phyloP scores from a whole-genome alignment of 2,329 filamentous ascomycete species.

The Curvularia sp. region DNA sequence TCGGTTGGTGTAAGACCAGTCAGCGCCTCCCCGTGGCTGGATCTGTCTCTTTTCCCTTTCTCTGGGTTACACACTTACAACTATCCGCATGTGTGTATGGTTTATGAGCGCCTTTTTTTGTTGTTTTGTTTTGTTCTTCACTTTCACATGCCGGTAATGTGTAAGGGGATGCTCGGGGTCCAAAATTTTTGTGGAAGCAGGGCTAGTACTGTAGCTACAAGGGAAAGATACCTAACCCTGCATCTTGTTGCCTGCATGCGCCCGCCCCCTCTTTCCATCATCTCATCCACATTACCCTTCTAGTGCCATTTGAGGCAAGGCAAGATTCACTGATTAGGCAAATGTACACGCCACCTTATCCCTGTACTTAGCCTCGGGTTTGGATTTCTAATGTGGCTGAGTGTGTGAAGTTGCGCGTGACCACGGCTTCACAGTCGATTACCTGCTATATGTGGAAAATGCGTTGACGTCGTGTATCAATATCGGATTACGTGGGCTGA shows the following conservation, averaged over 20 bases:
- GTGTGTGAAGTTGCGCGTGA: neutral
- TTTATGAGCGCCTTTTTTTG: no score
- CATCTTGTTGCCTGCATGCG: neutral
- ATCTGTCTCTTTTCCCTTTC: neutral
- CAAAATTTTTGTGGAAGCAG: no score
- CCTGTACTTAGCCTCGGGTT: neutral
- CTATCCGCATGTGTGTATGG: neutral
- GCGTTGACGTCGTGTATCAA: neutral
- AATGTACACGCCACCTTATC: neutral
- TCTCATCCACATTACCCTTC: neutral
- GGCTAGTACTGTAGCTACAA: no score
- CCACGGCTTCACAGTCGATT: neutral
- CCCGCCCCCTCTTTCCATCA: neutral
- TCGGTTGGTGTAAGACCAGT: neutral
- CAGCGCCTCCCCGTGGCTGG: neutral
- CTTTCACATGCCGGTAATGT: no score
- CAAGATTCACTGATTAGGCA: neutral
- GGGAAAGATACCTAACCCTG: neutral
- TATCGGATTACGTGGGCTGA: no score
- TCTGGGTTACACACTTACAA: no score
- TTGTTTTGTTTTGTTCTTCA: no score
- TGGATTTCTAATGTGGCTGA: neutral
- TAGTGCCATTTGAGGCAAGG: neutral
- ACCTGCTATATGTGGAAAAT: neutral
- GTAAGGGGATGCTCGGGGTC: no score